Base-by-base conservation (phyloP, 2,329 filamentous ascomycete genomes). In the Tetracladium maxilliforme region DNA sequence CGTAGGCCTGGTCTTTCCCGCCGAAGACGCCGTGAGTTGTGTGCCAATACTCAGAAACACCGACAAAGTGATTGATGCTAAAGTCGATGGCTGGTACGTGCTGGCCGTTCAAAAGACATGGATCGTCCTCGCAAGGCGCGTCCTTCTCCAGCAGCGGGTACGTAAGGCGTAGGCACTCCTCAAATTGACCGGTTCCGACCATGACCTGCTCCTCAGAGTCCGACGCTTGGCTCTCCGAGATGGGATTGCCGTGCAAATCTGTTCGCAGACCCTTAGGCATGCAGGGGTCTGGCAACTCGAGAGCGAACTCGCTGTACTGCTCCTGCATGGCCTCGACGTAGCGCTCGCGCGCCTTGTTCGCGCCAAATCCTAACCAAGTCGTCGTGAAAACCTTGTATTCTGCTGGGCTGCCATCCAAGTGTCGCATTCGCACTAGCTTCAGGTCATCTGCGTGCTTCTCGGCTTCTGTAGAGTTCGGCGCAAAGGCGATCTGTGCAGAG, bases 41-140 rank as follows among this genome's bases (percentile, higher is more conserved):
- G 48, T 98, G 90, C 87, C 90, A 98, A 51, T 92, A 98, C 45
- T 98, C 90, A 2, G 87, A 95, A 4, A 98, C 87, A 8, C 90
- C 90, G 15, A 98, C 76, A 42, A 98, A 98, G 47, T 94, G 92
- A 41, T 98, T 98, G 18, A 95, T 75, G 33, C 90, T 77, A 43
- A 95, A 98, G 46, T 98, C 90, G 35, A 98, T 94, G 4, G 83
- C 81, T 2, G 90, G 90, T 2, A 90, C 84, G 44, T 95, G 84
- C 34, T 87, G 73, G 1, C 90, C 86, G 39, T 94, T 82, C 19
- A 98, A 61, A 17, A 98, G 57, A 48, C 90, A 98, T 0, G 92
- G 90, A 14, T 75, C 54, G 41, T 93, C 78, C 5, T 68, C 54
- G 43, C 90, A 98, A 2, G 80, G 72, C 26, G 75, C 72, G 43